Conservation (phyloP, 208 protist genomes). For the Leishmania gerbilli region DNA sequence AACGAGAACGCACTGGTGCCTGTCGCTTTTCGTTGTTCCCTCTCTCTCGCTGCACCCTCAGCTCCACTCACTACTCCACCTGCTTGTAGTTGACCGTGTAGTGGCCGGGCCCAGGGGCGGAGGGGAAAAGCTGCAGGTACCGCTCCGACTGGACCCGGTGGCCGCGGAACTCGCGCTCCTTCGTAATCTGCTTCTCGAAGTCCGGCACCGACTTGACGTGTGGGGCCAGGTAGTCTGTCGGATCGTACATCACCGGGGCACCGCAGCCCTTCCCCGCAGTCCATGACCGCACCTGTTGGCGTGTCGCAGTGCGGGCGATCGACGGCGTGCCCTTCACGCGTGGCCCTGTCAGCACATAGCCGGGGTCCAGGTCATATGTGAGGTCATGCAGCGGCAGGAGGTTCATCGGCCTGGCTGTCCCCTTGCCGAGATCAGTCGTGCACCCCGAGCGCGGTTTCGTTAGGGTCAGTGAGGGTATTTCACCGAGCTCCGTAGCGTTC, state of each 20-base stretch:
- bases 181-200: slow-evolving; percentile 86
- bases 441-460: slow-evolving; percentile 46
- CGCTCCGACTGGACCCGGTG: slow-evolving; percentile 76
- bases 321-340: slow-evolving; percentile 63
- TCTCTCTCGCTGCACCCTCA: no score
- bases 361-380: slow-evolving; percentile 54
- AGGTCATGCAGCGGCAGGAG: slow-evolving; percentile 52
- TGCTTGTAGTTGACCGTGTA: slow-evolving; percentile 62
- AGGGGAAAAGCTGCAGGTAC: slow-evolving; percentile 57
- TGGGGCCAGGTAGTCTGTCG: slow-evolving; percentile 44
- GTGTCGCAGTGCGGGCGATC: slow-evolving; percentile 55
- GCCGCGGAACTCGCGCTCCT: slow-evolving; percentile 81
- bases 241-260: slow-evolving; percentile 50
- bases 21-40: not conserved
- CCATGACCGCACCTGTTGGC: slow-evolving; percentile 47
- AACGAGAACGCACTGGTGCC: not conserved
- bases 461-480: slow-evolving; percentile 62
- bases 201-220: slow-evolving; percentile 64
- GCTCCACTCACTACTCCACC: slow-evolving; percentile 37
- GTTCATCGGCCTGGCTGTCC: slow-evolving; percentile 32
- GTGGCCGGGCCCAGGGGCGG: slow-evolving; percentile 70
- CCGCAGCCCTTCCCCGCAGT: slow-evolving; percentile 52
- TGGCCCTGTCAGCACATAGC: slow-evolving; percentile 46
- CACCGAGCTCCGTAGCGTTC: slow-evolving; percentile 58
- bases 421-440: slow-evolving; percentile 46